phyloP scores from a whole-genome alignment of 768 basidiomycete species.

The Hygrophoropsis aurantiaca region DNA sequence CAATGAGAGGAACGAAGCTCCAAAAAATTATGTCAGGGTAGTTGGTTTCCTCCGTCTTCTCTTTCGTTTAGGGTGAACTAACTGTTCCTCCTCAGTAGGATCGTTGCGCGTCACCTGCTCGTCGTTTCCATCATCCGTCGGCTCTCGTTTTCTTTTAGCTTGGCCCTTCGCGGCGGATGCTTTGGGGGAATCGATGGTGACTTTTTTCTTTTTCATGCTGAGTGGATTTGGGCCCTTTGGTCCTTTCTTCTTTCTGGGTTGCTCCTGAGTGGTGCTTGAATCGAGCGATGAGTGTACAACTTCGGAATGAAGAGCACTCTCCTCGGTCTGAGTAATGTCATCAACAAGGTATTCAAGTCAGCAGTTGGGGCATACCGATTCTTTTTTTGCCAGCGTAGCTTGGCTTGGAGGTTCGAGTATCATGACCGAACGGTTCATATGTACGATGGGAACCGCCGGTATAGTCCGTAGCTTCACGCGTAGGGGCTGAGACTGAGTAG shows the following conservation, averaged over 20 bases:
- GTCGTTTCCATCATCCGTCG: background rate
- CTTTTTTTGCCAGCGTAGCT: conserved; percentile 69
- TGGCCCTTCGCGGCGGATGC: background rate
- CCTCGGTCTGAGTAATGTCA: conserved; percentile 54
- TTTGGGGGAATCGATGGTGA: conserved; percentile 3
- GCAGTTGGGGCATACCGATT: conserved; percentile 39
- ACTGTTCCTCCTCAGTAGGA: too few species aligned
- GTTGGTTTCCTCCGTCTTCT: too few species aligned
- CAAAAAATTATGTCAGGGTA: too few species aligned
- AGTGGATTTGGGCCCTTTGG: conserved; percentile 92
- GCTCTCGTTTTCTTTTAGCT: conserved; percentile 7
- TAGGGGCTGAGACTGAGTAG: conserved; percentile 77
- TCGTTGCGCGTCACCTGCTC: too few species aligned
- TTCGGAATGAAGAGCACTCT: conserved; percentile 53
- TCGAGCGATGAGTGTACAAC: conserved; percentile 48
- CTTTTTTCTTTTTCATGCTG: conserved; percentile 85
- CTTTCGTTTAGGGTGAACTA: too few species aligned
- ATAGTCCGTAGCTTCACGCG: conserved; percentile 67
- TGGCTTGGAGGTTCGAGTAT: conserved; percentile 89
- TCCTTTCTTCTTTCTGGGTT: conserved; percentile 56
- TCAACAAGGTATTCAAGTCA: conserved; percentile 3
- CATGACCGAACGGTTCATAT: conserved; percentile 90
- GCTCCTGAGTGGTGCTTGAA: conserved; percentile 30
- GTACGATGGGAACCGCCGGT: conserved; percentile 86
- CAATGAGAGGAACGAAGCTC: too few species aligned